Conservation (phyloP, 495 filamentous ascomycete genomes). For the Xylaria scruposa region DNA sequence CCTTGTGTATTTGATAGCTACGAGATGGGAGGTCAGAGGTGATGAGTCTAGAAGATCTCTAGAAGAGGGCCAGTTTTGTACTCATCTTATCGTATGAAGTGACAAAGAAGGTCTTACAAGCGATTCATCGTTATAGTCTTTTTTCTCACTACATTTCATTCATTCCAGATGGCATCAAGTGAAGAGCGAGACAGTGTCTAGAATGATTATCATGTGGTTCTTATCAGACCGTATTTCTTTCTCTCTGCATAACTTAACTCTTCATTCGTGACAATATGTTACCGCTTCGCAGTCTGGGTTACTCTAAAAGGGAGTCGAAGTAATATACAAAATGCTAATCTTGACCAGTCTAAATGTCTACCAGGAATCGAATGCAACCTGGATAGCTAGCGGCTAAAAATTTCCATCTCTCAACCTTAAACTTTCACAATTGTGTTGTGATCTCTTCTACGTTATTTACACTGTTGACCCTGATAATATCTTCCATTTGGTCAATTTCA, state of each 20-base stretch:
- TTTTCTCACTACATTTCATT: conserved; percentile 16
- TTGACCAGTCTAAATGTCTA: background rate
- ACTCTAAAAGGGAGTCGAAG: background rate
- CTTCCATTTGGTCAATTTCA: no score
- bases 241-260: background rate
- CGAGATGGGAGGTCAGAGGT: conserved; percentile 6
- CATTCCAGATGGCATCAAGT: background rate
- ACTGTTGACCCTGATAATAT: no score
- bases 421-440: background rate
- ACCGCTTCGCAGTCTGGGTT: background rate
- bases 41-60: conserved; percentile 12
- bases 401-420: background rate
- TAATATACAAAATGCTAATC: background rate
- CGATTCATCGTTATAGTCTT: conserved; percentile 4
- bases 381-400: background rate
- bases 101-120: conserved; percentile 25
- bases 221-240: background rate
- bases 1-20: conserved; percentile 2
- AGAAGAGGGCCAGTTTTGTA: conserved; percentile 1
- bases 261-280: background rate
- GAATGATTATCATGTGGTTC: background rate
- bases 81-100: conserved; percentile 18
- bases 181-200: conserved; percentile 21
- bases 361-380: background rate
- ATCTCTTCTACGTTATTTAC: background rate